Percentiles rank a stretch among this genome's conserved stretches.
Evolutionary conservation across 2,329 filamentous ascomycete genomes (phyloP).

Genomic region (Aspergillus versicolor): DNA sequence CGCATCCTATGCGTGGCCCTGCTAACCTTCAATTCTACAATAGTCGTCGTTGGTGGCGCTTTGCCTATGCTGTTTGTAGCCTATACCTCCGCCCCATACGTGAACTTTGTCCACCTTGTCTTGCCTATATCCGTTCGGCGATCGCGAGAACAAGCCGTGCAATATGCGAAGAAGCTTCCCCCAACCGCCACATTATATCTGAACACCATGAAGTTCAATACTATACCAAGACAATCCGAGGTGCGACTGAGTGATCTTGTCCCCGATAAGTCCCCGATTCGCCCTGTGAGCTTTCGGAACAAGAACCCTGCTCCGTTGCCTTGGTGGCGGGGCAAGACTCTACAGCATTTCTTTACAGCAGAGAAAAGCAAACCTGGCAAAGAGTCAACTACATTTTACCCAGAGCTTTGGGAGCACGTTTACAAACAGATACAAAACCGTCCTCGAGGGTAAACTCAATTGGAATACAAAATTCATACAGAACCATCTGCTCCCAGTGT

Average conservation of each 20-base stretch:
- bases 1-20: background rate
- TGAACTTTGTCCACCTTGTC: constrained; percentile 68
- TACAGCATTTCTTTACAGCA: constrained; percentile 41
- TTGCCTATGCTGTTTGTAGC: constrained; percentile 65
- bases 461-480: background rate
- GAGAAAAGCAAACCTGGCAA: constrained; percentile 38
- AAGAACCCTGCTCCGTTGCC: constrained; percentile 33
- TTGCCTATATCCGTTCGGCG: constrained; percentile 65
- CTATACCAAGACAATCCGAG: constrained; percentile 42
- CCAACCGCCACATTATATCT: constrained; percentile 44
- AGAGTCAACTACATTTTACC: constrained; percentile 40
- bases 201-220: constrained; percentile 47
- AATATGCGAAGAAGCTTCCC: constrained; percentile 46
- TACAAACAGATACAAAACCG: constrained; percentile 39
- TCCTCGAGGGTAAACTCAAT: constrained; percentile 9
- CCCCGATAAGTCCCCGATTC: constrained; percentile 32
- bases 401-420: constrained; percentile 45
- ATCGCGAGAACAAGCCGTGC: constrained; percentile 51
- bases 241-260: constrained; percentile 44
- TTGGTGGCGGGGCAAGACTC: constrained; percentile 40
- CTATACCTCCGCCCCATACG: constrained; percentile 67
- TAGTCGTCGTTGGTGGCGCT: constrained; percentile 61
- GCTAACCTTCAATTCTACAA: background rate
- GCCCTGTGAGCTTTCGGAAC: constrained; percentile 44
- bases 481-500: background rate